phyloP scores from a whole-genome alignment of 495 filamentous ascomycete genomes.

The Friedmanniomyces simplex region DNA sequence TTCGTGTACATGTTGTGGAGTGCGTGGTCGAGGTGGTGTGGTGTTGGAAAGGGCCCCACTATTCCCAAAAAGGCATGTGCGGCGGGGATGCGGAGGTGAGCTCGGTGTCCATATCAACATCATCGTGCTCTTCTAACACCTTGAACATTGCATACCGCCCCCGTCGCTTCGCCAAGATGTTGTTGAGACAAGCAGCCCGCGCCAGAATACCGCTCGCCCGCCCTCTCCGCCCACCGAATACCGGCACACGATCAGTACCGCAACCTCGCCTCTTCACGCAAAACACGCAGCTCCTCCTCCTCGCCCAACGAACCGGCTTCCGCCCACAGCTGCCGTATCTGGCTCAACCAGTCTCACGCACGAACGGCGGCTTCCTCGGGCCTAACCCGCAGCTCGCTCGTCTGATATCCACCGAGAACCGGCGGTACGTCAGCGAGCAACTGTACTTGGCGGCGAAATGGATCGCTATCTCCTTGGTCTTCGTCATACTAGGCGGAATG shows the following conservation, averaged over 20 bases:
- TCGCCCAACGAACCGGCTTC: slow-evolving; percentile 33
- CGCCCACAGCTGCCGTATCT: slow-evolving; percentile 67
- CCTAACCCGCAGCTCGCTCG: slow-evolving; percentile 49
- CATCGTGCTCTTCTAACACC: not conserved
- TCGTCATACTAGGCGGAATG: slow-evolving; percentile 41
- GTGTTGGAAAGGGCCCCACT: too few species aligned
- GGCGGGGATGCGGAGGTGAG: not conserved
- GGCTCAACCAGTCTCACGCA: slow-evolving; percentile 49
- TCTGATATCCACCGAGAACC: slow-evolving; percentile 65
- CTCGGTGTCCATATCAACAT: not conserved
- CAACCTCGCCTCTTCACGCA: slow-evolving; percentile 36
- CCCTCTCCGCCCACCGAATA: slow-evolving; percentile 16
- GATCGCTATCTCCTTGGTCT: slow-evolving; percentile 45
- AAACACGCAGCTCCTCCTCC: slow-evolving; percentile 37
- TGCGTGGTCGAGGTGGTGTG: too few species aligned
- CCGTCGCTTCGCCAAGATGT: too few species aligned
- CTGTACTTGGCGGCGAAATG: slow-evolving; percentile 51
- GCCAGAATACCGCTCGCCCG: slow-evolving; percentile 13
- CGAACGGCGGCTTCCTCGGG: slow-evolving; percentile 34
- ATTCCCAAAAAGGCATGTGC: not conserved
- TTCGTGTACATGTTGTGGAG: too few species aligned
- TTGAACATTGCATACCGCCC: too few species aligned
- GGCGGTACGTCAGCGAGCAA: slow-evolving; percentile 54
- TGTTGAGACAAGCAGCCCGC: slow-evolving; percentile 3
- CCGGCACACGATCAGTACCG: not conserved